Conservation (phyloP, 2,329 filamentous ascomycete species). For the Calonectria pteridis region DNA sequence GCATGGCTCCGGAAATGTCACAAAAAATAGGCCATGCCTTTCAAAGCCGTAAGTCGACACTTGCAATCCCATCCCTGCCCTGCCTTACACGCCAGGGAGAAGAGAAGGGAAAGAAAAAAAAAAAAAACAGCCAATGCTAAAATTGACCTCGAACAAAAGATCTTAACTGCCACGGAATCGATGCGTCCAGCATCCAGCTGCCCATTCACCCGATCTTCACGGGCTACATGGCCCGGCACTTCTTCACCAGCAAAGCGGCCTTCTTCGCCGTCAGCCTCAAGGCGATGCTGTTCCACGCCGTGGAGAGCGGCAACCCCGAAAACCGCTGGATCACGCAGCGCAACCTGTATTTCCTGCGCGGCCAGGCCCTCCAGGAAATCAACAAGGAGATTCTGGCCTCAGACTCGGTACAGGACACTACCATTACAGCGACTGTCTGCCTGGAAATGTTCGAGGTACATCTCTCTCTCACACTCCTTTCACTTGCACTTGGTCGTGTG, state of each 20-base stretch:
- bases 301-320: background rate
- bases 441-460: conserved; percentile 17
- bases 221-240: conserved; percentile 9
- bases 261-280: conserved; percentile 18
- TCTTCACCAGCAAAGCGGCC: conserved; percentile 17
- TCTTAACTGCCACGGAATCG: conserved; percentile 9
- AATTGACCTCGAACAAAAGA: background rate
- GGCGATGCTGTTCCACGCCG: conserved; percentile 7
- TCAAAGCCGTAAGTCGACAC: conserved; percentile 3
- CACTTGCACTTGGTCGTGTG: background rate
- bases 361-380: conserved; percentile 10
- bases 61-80: too few species aligned
- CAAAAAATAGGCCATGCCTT: conserved; percentile 10
- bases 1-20: conserved; percentile 13
- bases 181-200: conserved; percentile 1
- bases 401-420: background rate
- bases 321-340: conserved; percentile 2
- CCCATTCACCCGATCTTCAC: conserved; percentile 16
- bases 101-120: background rate
- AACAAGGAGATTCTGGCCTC: conserved; percentile 12
- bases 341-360: conserved; percentile 15
- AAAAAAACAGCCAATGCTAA: background rate
- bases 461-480: background rate
- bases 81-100: background rate
- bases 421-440: conserved; percentile 10